Percentiles rank a stretch among this genome's conserved stretches.
phyloP scores from a whole-genome alignment of 306 rosid genomes.

The Cucumis sativus region DNA sequence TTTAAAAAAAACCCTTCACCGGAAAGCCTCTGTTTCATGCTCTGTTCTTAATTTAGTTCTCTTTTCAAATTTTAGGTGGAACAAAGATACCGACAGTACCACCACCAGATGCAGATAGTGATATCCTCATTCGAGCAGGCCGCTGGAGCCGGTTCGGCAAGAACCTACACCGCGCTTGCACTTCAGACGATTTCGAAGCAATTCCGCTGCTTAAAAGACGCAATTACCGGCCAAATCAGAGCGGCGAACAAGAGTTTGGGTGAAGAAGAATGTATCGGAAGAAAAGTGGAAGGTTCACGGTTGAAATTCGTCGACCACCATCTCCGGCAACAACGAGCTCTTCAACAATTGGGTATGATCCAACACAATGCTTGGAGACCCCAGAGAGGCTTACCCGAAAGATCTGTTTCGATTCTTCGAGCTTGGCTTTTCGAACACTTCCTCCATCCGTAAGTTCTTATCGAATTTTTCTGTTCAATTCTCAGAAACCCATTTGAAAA shows the following conservation, averaged over 20 bases:
- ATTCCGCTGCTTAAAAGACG: conserved; percentile 81
- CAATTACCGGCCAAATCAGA: conserved; percentile 59
- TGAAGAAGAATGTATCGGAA: conserved; percentile 65
- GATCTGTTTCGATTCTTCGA: conserved; percentile 93
- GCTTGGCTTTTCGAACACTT: conserved; percentile 99
- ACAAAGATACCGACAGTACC: conserved; percentile 87
- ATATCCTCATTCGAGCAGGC: conserved; percentile 69
- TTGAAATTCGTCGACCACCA: conserved; percentile 86
- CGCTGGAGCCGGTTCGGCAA: conserved; percentile 74
- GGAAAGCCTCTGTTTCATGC: background rate
- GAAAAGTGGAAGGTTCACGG: conserved; percentile 72
- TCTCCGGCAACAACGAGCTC: conserved; percentile 81
- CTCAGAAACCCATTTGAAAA: background rate
- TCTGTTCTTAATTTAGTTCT: background rate
- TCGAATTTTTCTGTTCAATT: background rate
- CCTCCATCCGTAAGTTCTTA: conserved; percentile 77
- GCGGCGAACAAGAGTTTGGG: conserved; percentile 72
- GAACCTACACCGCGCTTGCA: conserved; percentile 85
- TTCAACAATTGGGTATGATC: conserved; percentile 94
- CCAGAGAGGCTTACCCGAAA: conserved; percentile 88
- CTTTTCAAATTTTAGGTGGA: conserved; percentile 48
- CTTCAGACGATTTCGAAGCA: conserved; percentile 85
- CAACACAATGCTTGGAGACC: conserved; percentile 99
- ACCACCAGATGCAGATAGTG: conserved; percentile 79
- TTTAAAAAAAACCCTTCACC: background rate